Conservation (phyloP, 371 early-diverging fungal genomes). For the Umbelopsis sp. region DNA sequence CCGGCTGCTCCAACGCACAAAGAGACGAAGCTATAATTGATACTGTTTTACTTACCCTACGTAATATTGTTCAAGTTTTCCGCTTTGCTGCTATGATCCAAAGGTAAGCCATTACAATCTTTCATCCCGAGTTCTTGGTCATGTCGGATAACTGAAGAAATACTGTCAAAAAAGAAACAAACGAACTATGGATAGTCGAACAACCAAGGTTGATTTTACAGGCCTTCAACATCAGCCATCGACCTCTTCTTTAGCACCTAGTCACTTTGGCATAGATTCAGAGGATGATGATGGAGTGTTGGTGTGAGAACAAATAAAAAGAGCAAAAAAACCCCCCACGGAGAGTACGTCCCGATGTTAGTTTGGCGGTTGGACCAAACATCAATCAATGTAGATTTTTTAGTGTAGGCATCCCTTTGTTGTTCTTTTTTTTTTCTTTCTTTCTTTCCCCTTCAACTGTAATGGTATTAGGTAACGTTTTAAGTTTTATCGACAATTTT, state of each 20-base stretch:
- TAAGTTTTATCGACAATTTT: neutral
- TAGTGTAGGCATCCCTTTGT: neutral
- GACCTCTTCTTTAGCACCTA: neutral
- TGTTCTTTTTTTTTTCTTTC: neutral
- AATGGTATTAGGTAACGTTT: neutral
- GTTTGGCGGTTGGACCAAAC: too few species aligned
- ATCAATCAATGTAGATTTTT: neutral
- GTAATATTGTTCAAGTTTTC: slow-evolving; percentile 72
- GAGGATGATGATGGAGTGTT: slow-evolving; percentile 16
- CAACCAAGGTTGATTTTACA: slow-evolving; percentile 6
- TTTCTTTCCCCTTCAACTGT: neutral
- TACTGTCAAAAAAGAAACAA: slow-evolving; percentile 1
- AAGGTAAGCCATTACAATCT: slow-evolving; percentile 45
- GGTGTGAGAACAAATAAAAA: neutral
- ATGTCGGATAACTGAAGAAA: neutral
- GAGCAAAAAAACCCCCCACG: neutral
- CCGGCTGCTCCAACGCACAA: slow-evolving; percentile 64
- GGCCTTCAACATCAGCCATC: neutral
- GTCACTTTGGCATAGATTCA: neutral
- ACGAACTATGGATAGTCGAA: neutral
- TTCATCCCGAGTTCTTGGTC: neutral
- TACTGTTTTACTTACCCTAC: slow-evolving; percentile 68
- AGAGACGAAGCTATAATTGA: slow-evolving; percentile 72
- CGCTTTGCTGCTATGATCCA: slow-evolving; percentile 69
- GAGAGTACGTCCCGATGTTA: neutral